Conservation (phyloP, 176 grass and related monocot species). For the Bolboschoenus planiculmis region DNA sequence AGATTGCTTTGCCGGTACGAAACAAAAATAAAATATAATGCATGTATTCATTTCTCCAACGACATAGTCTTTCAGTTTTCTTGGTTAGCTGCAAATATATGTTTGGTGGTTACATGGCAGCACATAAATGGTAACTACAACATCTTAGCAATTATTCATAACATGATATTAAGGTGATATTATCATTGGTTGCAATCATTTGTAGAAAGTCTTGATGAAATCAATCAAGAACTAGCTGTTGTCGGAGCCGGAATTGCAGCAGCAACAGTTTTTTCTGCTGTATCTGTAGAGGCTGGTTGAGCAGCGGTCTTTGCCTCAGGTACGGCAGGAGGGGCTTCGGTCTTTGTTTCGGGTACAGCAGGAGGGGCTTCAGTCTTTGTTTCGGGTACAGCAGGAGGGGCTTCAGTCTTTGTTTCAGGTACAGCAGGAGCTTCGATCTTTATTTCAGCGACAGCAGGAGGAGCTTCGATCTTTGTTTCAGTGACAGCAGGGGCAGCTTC, state of each 20-base stretch:
- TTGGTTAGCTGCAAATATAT: not conserved
- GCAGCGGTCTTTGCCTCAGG: slow-evolving; percentile 6
- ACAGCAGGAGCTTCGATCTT: slow-evolving; percentile 5
- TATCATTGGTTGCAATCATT: not conserved
- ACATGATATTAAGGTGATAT: not conserved
- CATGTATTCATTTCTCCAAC: not conserved
- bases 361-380: not conserved
- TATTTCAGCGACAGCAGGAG: slow-evolving; percentile 13
- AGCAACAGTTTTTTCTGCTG: not conserved
- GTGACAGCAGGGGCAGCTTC: not conserved
- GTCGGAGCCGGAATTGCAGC: slow-evolving; percentile 5
- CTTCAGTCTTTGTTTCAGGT: not conserved
- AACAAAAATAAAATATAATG: not conserved
- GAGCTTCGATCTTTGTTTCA: not conserved
- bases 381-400: not conserved
- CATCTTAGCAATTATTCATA: slow-evolving; percentile 15
- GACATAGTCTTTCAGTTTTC: not conserved
- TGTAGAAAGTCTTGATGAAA: not conserved
- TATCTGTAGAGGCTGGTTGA: not conserved
- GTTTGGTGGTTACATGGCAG: not conserved
- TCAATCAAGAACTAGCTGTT: slow-evolving; percentile 19
- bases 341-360: not conserved
- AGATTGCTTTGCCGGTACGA: not conserved
- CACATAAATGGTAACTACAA: not conserved
- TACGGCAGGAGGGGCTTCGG: not conserved